A percentile compares a stretch with the other conserved stretches of the same genome.
These are phyloP conservation scores for Oryza glumipatula DNA, from an alignment of 176 grass and related monocot genomes.

Conservation along the genomic window DNA sequence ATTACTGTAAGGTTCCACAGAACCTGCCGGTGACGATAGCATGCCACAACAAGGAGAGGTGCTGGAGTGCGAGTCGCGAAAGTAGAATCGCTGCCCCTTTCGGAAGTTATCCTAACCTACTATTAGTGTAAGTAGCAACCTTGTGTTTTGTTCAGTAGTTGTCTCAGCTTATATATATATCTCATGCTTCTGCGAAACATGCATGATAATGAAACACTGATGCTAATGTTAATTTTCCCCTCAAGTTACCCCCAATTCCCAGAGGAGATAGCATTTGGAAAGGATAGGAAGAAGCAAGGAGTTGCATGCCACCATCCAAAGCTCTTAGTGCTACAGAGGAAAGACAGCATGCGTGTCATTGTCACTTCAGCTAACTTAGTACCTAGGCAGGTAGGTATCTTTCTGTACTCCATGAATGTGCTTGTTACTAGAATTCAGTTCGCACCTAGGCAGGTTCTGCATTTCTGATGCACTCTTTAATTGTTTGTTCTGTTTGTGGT, in stretches of 20 bases:
- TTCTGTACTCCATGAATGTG: slow-evolving; percentile 40
- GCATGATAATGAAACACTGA: slow-evolving; percentile 24
- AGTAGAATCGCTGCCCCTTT: slow-evolving; percentile 64
- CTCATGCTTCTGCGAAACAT: slow-evolving; percentile 13
- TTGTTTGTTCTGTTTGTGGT: slow-evolving; percentile 2
- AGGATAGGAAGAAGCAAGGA: slow-evolving; percentile 85
- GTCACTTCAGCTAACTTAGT: slow-evolving; percentile 92
- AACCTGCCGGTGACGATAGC: slow-evolving; percentile 69
- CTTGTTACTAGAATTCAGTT: slow-evolving; percentile 82
- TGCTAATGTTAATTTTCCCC: not conserved
- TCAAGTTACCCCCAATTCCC: slow-evolving; percentile 79
- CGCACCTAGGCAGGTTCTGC: slow-evolving; percentile 57
- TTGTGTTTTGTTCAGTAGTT: not conserved
- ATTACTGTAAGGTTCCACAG: slow-evolving; percentile 70
- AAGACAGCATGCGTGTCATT: slow-evolving; percentile 66
- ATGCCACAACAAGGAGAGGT: slow-evolving; percentile 69
- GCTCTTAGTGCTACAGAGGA: slow-evolving; percentile 77
- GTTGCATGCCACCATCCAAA: slow-evolving; percentile 94
- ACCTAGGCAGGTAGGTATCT: slow-evolving; percentile 62
- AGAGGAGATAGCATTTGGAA: slow-evolving; percentile 86
- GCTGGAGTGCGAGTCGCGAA: slow-evolving; percentile 69
- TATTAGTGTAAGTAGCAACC: slow-evolving; percentile 68
- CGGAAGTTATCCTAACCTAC: slow-evolving; percentile 63
- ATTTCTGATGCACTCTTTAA: not conserved
- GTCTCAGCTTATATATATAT: not conserved